These are phyloP conservation scores for Pachyrhizus erosus DNA, from an alignment of 306 rosid species.

Conservation along the genomic window DNA sequence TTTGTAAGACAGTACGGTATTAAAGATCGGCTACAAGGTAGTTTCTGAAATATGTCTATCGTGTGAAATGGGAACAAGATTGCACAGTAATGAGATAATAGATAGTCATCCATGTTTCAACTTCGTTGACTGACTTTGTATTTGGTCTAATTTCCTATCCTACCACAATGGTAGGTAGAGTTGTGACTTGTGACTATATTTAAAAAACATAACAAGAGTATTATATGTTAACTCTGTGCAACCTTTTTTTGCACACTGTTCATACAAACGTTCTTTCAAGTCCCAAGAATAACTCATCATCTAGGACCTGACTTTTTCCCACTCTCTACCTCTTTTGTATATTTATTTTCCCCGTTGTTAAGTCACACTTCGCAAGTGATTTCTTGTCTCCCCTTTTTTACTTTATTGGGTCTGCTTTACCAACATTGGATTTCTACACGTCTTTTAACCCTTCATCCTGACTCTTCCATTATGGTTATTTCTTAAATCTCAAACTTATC, in stretches of 20 bases:
- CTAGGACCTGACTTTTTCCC: slow-evolving; percentile 46
- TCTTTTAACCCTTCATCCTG: slow-evolving; percentile 34
- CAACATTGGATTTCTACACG: slow-evolving; percentile 61
- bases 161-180: slow-evolving; percentile 38
- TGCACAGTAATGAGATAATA: slow-evolving; percentile 24
- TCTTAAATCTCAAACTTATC: slow-evolving; percentile 51
- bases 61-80: slow-evolving; percentile 43
- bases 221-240: background rate
- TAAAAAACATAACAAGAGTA: no score
- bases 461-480: slow-evolving; percentile 52
- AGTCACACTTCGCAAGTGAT: slow-evolving; percentile 74
- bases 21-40: slow-evolving; percentile 21
- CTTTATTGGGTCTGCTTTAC: slow-evolving; percentile 57
- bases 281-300: slow-evolving; percentile 60
- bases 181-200: slow-evolving; percentile 21
- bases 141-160: slow-evolving; percentile 40
- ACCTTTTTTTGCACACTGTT: slow-evolving; percentile 19
- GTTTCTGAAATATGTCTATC: slow-evolving; percentile 34
- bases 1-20: background rate
- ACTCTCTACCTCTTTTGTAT: slow-evolving; percentile 24
- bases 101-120: slow-evolving; percentile 53
- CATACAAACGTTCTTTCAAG: slow-evolving; percentile 56
- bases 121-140: slow-evolving; percentile 46
- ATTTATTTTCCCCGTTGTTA: slow-evolving; percentile 57
- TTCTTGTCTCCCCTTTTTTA: slow-evolving; percentile 60